phyloP scores from a whole-genome alignment of 306 rosid genomes.

The Gastrolobium bilobum region DNA sequence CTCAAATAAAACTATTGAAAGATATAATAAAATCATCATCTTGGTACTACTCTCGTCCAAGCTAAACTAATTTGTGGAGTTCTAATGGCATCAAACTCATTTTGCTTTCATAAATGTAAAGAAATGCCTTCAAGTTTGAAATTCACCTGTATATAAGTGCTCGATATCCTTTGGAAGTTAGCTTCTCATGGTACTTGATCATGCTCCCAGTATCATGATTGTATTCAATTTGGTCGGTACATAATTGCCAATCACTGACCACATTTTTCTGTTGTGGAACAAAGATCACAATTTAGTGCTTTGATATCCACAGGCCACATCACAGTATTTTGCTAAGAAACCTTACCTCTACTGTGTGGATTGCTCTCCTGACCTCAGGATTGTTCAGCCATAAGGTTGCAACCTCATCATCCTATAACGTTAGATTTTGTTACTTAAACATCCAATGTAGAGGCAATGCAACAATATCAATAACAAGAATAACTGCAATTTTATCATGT shows the following conservation, averaged over 20 bases:
- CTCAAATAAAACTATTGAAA: neutral
- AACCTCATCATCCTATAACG: slow-evolving; percentile 66
- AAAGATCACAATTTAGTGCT: neutral
- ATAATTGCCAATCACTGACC: slow-evolving; percentile 62
- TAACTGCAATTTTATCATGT: no score
- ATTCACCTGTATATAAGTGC: slow-evolving; percentile 75
- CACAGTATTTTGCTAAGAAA: neutral
- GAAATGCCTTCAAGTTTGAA: neutral
- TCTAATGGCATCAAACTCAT: neutral
- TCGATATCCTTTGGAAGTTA: slow-evolving; percentile 66
- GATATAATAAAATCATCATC: neutral
- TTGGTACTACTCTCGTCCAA: neutral
- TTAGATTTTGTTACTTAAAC: neutral
- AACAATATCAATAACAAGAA: no score
- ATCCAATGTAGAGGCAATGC: no score
- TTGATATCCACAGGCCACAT: neutral
- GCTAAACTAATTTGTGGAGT: neutral
- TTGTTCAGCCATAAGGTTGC: slow-evolving; percentile 75
- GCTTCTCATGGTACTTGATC: slow-evolving; percentile 69
- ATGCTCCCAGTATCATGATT: slow-evolving; percentile 71
- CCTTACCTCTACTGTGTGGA: slow-evolving; percentile 68
- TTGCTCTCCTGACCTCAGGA: slow-evolving; percentile 63
- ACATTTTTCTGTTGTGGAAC: slow-evolving; percentile 52
- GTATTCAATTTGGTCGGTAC: slow-evolving; percentile 51
- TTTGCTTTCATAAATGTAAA: neutral